phyloP scores from a whole-genome alignment of 1,284 basidiomycete genomes.

The Sporisorium sorghi region DNA sequence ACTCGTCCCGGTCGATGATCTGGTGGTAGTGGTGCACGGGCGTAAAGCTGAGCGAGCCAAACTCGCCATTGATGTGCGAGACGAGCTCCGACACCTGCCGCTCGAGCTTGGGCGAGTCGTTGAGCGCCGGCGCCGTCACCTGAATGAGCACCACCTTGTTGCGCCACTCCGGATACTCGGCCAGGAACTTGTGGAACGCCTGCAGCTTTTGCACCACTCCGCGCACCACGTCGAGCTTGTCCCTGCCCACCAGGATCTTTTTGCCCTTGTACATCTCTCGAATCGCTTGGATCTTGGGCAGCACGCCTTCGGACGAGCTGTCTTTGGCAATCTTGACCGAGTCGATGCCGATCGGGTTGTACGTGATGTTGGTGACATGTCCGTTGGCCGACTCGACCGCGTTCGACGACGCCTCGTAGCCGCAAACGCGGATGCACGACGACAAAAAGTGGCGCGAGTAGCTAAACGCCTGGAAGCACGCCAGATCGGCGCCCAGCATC shows the following conservation, averaged over 20 bases:
- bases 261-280: slow-evolving; percentile 90
- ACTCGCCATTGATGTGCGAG: slow-evolving; percentile 95
- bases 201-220: slow-evolving; percentile 97
- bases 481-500: slow-evolving; percentile 95
- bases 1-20: slow-evolving; percentile 92
- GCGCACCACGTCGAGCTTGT: slow-evolving; percentile 98
- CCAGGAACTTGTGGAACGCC: slow-evolving; percentile 93
- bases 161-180: slow-evolving; percentile 94
- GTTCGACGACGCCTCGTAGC: slow-evolving; percentile 83
- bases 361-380: slow-evolving; percentile 83
- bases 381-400: slow-evolving; percentile 90
- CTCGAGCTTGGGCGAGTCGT: slow-evolving; percentile 93
- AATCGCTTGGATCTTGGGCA: slow-evolving; percentile 88
- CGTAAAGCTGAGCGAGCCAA: slow-evolving; percentile 93
- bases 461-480: slow-evolving; percentile 96
- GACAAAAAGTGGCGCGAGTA: slow-evolving; percentile 96
- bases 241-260: slow-evolving; percentile 98
- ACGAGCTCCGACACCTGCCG: slow-evolving; percentile 93
- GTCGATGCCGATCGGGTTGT: slow-evolving; percentile 98
- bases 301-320: slow-evolving; percentile 81
- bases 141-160: slow-evolving; percentile 81
- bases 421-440: slow-evolving; percentile 93
- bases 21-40: slow-evolving; percentile 99
- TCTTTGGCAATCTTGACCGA: slow-evolving; percentile 88
- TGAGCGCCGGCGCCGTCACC: slow-evolving; percentile 93